A percentile compares a stretch with the other conserved stretches of the same genome.
Conservation (phyloP, 768 basidiomycete species). For the Hygrocybe coccinea region DNA sequence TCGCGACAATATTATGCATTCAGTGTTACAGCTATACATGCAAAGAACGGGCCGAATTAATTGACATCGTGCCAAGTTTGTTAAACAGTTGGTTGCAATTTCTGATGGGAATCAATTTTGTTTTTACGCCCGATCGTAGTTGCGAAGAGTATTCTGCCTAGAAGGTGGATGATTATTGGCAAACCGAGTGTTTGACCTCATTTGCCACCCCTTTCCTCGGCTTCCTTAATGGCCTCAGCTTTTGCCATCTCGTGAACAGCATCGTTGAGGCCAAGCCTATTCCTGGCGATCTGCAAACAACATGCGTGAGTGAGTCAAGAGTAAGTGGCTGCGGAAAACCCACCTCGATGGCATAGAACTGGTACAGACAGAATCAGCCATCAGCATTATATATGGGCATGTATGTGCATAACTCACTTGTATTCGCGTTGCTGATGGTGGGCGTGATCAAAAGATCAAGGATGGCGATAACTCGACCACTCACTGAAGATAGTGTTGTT, state of each 20-base stretch:
- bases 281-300: slow-evolving; percentile 74
- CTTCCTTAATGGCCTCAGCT: slow-evolving; percentile 61
- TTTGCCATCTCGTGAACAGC: slow-evolving; percentile 76
- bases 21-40: too few relatives aligned
- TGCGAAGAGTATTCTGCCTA: too few relatives aligned
- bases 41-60: too few relatives aligned
- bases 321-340: slow-evolving; percentile 10
- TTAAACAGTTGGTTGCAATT: too few relatives aligned
- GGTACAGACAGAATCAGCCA: not conserved
- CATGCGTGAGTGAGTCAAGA: not conserved
- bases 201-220: slow-evolving; percentile 43
- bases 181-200: too few relatives aligned
- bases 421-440: slow-evolving; percentile 56
- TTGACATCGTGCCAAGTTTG: too few relatives aligned
- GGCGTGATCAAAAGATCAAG: slow-evolving; percentile 6
- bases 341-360: slow-evolving; percentile 95
- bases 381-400: slow-evolving; percentile 9
- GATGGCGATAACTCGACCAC: slow-evolving; percentile 15
- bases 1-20: too few relatives aligned
- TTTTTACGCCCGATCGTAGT: too few relatives aligned
- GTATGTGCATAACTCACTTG: slow-evolving; percentile 54
- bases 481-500: slow-evolving; percentile 91
- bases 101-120: too few relatives aligned
- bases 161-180: too few relatives aligned
- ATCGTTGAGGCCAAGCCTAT: slow-evolving; percentile 87